phyloP scores from a whole-genome alignment of 352 stramenopile species.

The Phytophthora constricta region DNA sequence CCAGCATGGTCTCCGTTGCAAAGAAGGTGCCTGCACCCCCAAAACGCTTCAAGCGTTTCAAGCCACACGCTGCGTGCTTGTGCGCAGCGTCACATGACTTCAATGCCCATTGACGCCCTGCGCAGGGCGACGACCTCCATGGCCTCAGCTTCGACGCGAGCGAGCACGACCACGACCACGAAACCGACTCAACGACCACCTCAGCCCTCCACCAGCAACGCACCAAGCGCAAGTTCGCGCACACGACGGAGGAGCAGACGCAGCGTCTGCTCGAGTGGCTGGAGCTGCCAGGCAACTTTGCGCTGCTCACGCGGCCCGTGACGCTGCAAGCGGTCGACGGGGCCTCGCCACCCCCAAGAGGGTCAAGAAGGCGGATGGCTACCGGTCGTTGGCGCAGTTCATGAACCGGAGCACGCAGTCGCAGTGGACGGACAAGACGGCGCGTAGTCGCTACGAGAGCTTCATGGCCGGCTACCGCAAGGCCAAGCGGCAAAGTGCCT shows the following conservation, averaged over 20 bases:
- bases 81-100: not conserved
- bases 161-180: not conserved
- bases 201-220: not conserved
- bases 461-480: slow-evolving; percentile 56
- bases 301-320: slow-evolving; percentile 42
- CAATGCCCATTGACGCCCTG: not conserved
- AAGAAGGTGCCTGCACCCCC: not conserved
- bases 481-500: slow-evolving; percentile 29
- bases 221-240: slow-evolving; percentile 51
- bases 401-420: slow-evolving; percentile 49
- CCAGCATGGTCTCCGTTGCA: no score
- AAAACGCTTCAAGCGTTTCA: not conserved
- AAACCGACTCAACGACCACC: not conserved
- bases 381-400: slow-evolving; percentile 53
- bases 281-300: slow-evolving; percentile 54
- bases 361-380: slow-evolving; percentile 61
- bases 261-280: slow-evolving; percentile 63
- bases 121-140: not conserved
- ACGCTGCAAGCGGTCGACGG: slow-evolving; percentile 2
- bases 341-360: slow-evolving; percentile 27
- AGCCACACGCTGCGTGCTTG: not conserved
- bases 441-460: slow-evolving; percentile 65
- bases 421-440: slow-evolving; percentile 55
- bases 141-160: not conserved
- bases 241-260: slow-evolving; percentile 58